A percentile compares a stretch with the other conserved stretches of the same genome.
These are phyloP conservation scores for Trichosporon sp. DNA, from an alignment of 1,284 basidiomycete genomes.

Conservation along the genomic window DNA sequence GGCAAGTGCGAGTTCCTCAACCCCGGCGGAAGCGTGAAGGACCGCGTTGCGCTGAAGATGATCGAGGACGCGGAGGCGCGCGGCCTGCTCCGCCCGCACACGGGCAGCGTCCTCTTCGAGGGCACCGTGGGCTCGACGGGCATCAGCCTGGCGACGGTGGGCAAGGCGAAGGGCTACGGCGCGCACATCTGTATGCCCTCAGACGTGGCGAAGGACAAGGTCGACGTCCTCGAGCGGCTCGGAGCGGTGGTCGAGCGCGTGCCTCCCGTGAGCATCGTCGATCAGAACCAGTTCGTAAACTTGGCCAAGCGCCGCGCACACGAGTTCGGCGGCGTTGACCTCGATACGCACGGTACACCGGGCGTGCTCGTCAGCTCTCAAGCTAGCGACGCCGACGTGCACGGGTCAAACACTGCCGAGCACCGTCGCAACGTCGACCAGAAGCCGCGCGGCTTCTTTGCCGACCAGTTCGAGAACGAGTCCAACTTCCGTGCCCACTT, in stretches of 20 bases:
- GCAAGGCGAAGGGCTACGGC: slow-evolving; percentile 67
- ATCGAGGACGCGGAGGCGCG: slow-evolving; percentile 85
- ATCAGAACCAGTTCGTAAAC: slow-evolving; percentile 88
- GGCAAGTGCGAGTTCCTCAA: slow-evolving; percentile 63
- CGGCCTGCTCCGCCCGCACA: slow-evolving; percentile 76
- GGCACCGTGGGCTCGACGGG: slow-evolving; percentile 97
- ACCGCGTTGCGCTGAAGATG: slow-evolving; percentile 87
- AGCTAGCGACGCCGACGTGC: slow-evolving; percentile 50
- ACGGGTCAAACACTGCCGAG: not conserved
- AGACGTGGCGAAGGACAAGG: slow-evolving; percentile 88
- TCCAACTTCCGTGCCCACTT: slow-evolving; percentile 89
- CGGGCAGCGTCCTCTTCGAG: slow-evolving; percentile 91
- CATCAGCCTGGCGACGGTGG: slow-evolving; percentile 90
- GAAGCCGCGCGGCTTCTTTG: slow-evolving; percentile 57
- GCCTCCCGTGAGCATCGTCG: slow-evolving; percentile 78
- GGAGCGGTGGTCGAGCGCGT: slow-evolving; percentile 84
- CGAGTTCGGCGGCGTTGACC: slow-evolving; percentile 59
- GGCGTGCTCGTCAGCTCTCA: slow-evolving; percentile 55
- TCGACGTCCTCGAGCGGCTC: slow-evolving; percentile 69
- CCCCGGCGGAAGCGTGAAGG: slow-evolving; percentile 96
- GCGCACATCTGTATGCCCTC: slow-evolving; percentile 80
- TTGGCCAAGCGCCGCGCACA: slow-evolving; percentile 69
- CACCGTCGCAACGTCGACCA: slow-evolving; percentile 20
- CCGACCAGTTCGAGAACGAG: slow-evolving; percentile 92
- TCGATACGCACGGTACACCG: slow-evolving; percentile 20